phyloP scores from a whole-genome alignment of 192 early-diverging fungal species.

The Obelidium mucronatum region DNA sequence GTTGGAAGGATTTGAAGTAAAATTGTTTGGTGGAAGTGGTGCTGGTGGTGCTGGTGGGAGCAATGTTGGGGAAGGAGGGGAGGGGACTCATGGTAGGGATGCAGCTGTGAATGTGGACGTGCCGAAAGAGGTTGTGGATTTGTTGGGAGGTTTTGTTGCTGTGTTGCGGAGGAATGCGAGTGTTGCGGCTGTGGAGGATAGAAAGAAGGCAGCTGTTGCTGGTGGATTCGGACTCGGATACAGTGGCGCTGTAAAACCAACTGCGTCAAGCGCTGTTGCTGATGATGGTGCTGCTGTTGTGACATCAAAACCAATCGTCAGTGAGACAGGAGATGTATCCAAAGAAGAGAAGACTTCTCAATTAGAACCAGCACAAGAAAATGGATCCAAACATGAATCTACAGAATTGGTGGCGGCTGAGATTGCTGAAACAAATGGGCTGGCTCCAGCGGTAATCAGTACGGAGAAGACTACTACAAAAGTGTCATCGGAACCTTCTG shows the following conservation, averaged over 20 bases:
- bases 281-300: background rate
- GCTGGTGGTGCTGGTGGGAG: background rate
- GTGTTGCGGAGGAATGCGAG: background rate
- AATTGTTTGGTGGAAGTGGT: conserved; percentile 3
- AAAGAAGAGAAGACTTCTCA: too few species aligned
- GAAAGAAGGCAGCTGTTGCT: background rate
- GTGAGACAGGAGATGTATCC: background rate
- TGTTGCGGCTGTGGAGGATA: background rate
- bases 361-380: too few species aligned
- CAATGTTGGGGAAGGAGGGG: too few species aligned
- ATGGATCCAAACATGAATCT: too few species aligned
- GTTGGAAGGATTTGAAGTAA: conserved; percentile 10
- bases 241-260: background rate
- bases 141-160: background rate
- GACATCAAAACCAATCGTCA: background rate
- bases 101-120: background rate
- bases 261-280: background rate
- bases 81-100: too few species aligned
- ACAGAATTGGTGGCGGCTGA: too few species aligned
- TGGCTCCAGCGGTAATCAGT: too few species aligned
- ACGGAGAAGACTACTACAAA: too few species aligned
- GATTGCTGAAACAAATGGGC: too few species aligned
- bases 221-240: background rate
- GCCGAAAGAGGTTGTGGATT: background rate
- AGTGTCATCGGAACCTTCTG: too few species aligned